phyloP scores from a whole-genome alignment of 2,329 filamentous ascomycete genomes.

The Emmonsia crescens region DNA sequence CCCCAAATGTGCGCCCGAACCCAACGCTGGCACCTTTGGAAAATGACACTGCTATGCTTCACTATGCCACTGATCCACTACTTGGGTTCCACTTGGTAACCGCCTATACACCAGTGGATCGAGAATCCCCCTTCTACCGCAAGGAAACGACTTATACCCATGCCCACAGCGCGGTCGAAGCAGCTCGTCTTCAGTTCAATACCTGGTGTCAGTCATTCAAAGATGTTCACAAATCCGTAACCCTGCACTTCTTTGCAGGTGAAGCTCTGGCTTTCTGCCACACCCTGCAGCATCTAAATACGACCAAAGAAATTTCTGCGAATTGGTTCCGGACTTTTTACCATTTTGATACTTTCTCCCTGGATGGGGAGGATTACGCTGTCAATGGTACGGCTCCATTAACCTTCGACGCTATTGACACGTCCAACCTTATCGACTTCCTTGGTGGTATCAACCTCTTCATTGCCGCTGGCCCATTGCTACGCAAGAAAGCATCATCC shows the following conservation, averaged over 20 bases:
- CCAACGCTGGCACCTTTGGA: slow-evolving; percentile 1
- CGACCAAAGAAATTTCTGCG: slow-evolving; percentile 22
- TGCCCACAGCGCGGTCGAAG: slow-evolving; percentile 2
- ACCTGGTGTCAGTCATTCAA: slow-evolving; percentile 16
- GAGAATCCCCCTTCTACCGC: slow-evolving; percentile 29
- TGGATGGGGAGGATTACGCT: slow-evolving; percentile 37
- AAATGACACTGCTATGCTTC: slow-evolving; percentile 29
- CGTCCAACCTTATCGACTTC: slow-evolving; percentile 39
- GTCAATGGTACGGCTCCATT: slow-evolving; percentile 25
- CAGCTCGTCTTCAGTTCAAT: slow-evolving; percentile 16
- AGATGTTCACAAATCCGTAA: slow-evolving; percentile 20
- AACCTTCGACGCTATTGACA: slow-evolving; percentile 48
- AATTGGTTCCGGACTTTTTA: slow-evolving; percentile 36
- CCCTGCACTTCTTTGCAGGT: slow-evolving; percentile 38
- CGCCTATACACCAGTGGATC: slow-evolving; percentile 31
- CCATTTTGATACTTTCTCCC: slow-evolving; percentile 29
- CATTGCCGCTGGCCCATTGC: slow-evolving; percentile 37
- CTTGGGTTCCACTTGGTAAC: slow-evolving; percentile 48
- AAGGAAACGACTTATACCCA: not conserved
- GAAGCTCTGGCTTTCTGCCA: slow-evolving; percentile 45
- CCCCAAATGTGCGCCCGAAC: not conserved
- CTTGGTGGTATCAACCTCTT: slow-evolving; percentile 38
- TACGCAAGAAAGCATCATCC: slow-evolving; percentile 36
- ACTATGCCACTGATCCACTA: slow-evolving; percentile 43
- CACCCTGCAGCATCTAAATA: slow-evolving; percentile 36